phyloP scores from a whole-genome alignment of 768 basidiomycete species.

The Auriscalpium vulgare region DNA sequence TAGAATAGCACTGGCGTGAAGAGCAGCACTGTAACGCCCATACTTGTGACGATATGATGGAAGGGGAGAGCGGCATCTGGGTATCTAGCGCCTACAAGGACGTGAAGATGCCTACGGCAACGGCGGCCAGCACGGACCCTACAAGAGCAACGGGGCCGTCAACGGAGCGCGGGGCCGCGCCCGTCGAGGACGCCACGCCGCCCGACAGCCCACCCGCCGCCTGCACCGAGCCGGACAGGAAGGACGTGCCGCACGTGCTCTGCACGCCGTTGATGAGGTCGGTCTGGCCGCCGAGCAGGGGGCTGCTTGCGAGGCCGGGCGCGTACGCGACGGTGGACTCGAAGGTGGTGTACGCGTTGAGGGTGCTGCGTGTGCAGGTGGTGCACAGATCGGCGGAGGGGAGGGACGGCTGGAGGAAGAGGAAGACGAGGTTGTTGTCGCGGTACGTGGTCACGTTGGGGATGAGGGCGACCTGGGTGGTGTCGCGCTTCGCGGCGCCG shows the following conservation, averaged over 20 bases:
- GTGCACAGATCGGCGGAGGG: slow-evolving; percentile 59
- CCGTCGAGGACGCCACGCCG: slow-evolving; percentile 19
- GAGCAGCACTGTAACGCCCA: no score
- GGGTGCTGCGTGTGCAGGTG: slow-evolving; percentile 68
- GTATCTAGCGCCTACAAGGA: slow-evolving; percentile 2
- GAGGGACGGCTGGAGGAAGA: slow-evolving; percentile 57
- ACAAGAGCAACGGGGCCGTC: slow-evolving; percentile 23
- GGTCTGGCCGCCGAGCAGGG: slow-evolving; percentile 58
- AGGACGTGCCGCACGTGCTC: slow-evolving; percentile 59
- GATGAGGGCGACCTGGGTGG: slow-evolving; percentile 24
- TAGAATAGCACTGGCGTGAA: no score
- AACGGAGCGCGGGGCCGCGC: slow-evolving; percentile 20
- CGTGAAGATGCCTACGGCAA: slow-evolving; percentile 23
- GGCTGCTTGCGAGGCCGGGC: slow-evolving; percentile 58
- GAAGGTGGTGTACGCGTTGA: slow-evolving; percentile 71
- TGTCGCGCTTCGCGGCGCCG: slow-evolving; percentile 19
- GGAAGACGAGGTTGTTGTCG: slow-evolving; percentile 66
- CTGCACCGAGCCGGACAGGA: slow-evolving; percentile 59
- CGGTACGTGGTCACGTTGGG: slow-evolving; percentile 52
- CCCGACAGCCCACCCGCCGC: slow-evolving; percentile 28
- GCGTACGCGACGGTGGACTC: slow-evolving; percentile 68
- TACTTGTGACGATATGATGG: no score
- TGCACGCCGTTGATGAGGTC: slow-evolving; percentile 56
- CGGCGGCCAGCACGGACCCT: slow-evolving; percentile 25
- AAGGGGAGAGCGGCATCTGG: no score